Conservation (phyloP, 306 rosid genomes). For the Purshia tridentata region DNA sequence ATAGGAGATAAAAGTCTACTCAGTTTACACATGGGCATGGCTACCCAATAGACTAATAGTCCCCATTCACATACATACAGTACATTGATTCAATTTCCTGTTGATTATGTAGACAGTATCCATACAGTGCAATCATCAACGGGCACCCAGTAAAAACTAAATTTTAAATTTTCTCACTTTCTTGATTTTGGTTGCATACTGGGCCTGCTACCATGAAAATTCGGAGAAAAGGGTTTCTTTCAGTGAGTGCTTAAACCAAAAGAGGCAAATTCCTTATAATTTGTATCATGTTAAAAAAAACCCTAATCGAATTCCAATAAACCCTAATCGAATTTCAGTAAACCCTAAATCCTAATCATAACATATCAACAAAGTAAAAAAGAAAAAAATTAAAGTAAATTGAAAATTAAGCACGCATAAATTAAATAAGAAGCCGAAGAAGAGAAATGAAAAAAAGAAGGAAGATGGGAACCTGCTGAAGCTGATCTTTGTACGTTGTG, state of each 20-base stretch:
- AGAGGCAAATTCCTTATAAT: not conserved
- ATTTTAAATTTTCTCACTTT: not conserved
- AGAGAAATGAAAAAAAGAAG: too few relatives aligned
- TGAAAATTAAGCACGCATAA: not conserved
- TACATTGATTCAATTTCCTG: not conserved
- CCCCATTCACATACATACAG: too few relatives aligned
- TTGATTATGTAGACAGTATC: not conserved
- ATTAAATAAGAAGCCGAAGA: not conserved
- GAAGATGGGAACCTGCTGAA: constrained; percentile 50
- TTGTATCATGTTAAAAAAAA: not conserved
- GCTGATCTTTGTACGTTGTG: constrained; percentile 79
- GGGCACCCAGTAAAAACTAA: not conserved
- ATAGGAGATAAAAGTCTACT: not conserved
- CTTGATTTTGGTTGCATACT: not conserved
- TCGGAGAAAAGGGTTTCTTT: not conserved
- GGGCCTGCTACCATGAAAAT: not conserved
- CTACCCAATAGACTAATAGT: not conserved
- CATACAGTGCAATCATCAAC: not conserved
- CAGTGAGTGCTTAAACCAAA: not conserved
- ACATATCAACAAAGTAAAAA: not conserved
- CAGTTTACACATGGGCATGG: not conserved
- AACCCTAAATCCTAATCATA: constrained; percentile 17
- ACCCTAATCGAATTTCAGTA: not conserved
- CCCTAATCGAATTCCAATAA: not conserved
- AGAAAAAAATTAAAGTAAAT: too few relatives aligned